A percentile compares a stretch with the other conserved stretches of the same genome.
These are phyloP conservation scores for Schizosaccharomyces lindneri DNA, from an alignment of 805 yeast genomes.

Conservation along the genomic window DNA sequence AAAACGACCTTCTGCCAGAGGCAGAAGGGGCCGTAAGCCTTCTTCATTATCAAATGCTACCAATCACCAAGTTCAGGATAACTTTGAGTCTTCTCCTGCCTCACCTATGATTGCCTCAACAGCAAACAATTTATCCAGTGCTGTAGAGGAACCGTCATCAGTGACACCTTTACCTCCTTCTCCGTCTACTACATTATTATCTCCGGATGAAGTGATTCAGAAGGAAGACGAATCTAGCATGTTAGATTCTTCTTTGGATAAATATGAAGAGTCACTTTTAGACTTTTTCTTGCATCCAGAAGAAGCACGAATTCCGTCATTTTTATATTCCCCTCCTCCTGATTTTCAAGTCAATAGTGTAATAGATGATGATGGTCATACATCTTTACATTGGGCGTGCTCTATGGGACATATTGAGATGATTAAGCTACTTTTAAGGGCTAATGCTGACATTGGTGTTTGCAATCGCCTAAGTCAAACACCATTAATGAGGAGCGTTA, in stretches of 20 bases:
- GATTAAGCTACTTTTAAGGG: conserved; percentile 45
- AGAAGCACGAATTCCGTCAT: conserved; percentile 36
- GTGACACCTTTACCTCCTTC: not conserved
- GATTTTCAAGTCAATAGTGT: conserved; percentile 51
- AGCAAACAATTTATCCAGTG: not conserved
- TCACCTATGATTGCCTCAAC: not conserved
- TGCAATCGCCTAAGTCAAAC: conserved; percentile 57
- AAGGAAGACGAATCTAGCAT: conserved; percentile 4
- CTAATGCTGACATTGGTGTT: conserved; percentile 45
- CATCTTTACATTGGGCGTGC: conserved; percentile 93
- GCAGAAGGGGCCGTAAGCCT: not conserved
- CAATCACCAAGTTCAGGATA: not conserved
- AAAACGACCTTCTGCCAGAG: not conserved
- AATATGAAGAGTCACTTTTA: conserved; percentile 23
- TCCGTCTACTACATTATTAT: not conserved
- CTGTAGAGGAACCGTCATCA: not conserved
- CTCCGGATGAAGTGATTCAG: not conserved
- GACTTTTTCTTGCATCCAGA: conserved; percentile 34
- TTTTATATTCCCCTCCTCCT: conserved; percentile 35
- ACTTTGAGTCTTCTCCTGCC: not conserved
- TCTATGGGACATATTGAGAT: conserved; percentile 70
- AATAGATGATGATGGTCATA: conserved; percentile 84
- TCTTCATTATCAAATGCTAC: not conserved
- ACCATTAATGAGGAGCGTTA: conserved; percentile 61
- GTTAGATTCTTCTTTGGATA: conserved; percentile 14